A percentile compares a stretch with the other conserved stretches of the same genome.
Evolutionary conservation across 192 early-diverging fungal genomes (phyloP).

Genomic region (Entomortierella beljakovae): DNA sequence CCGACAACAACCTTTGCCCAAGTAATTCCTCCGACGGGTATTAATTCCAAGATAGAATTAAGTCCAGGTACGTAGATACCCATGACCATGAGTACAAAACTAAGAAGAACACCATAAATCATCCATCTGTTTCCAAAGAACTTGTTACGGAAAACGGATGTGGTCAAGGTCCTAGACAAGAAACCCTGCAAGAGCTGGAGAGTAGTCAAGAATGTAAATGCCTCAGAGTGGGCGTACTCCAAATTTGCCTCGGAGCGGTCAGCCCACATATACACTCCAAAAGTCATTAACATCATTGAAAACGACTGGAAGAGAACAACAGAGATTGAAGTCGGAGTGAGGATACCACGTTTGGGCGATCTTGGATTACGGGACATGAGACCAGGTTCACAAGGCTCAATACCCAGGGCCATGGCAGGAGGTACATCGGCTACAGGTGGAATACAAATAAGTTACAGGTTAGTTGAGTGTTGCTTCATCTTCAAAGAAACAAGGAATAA

Average conservation of each 20-base stretch:
- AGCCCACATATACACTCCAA: conserved; percentile 70
- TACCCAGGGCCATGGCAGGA: conserved; percentile 92
- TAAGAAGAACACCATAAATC: conserved; percentile 78
- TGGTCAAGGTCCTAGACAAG: conserved; percentile 77
- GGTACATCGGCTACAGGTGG: conserved; percentile 85
- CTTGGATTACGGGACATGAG: conserved; percentile 90
- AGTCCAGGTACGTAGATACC: conserved; percentile 85
- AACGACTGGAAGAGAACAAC: conserved; percentile 82
- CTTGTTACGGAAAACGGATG: conserved; percentile 81
- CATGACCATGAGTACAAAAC: conserved; percentile 76
- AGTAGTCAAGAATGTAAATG: conserved; percentile 86
- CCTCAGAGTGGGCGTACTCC: conserved; percentile 61
- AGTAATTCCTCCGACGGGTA: conserved; percentile 64
- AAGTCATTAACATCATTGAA: conserved; percentile 72
- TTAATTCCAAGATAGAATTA: conserved; percentile 30
- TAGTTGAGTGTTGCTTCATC: not conserved
- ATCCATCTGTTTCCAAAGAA: conserved; percentile 85
- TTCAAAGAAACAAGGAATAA: not conserved
- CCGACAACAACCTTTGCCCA: conserved; percentile 76
- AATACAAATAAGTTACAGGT: no score
- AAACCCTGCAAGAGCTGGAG: conserved; percentile 93
- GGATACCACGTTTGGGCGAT: conserved; percentile 77
- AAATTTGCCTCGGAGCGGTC: conserved; percentile 47
- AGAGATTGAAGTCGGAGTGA: conserved; percentile 69
- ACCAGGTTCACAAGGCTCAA: conserved; percentile 87